These are phyloP conservation scores for Mycena galericulata DNA, from an alignment of 768 basidiomycete species.

Conservation along the genomic window DNA sequence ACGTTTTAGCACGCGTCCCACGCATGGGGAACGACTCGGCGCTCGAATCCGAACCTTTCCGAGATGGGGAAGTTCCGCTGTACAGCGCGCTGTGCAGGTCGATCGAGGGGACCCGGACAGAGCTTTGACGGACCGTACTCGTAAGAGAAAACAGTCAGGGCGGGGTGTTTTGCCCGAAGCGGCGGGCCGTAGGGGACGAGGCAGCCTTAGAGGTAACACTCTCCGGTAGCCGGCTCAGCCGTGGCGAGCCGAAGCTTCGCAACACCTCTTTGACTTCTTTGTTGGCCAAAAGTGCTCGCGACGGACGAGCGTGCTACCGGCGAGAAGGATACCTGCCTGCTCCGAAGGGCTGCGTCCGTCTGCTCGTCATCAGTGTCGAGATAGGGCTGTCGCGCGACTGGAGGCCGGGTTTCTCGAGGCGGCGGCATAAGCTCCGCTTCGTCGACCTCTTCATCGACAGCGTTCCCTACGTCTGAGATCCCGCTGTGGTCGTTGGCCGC, in stretches of 20 bases:
- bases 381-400: not conserved
- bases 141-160: conserved; percentile 6
- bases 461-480: conserved; percentile 18
- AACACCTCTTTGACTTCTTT: not conserved
- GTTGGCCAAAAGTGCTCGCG: not conserved
- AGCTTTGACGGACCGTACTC: not conserved
- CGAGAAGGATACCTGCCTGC: conserved; percentile 6
- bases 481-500: conserved; percentile 22
- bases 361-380: conserved; percentile 19
- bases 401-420: conserved; percentile 9
- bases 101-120: conserved; percentile 4
- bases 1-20: conserved; percentile 9
- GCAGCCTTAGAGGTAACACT: conserved; percentile 8
- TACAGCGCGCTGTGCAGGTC: conserved; percentile 9
- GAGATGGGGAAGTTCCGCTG: conserved; percentile 11
- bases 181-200: conserved; percentile 2
- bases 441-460: not conserved
- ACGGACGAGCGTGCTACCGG: not conserved
- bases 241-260: not conserved
- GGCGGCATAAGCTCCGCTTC: conserved; percentile 20
- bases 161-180: conserved; percentile 13
- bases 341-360: conserved; percentile 17
- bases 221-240: conserved; percentile 13
- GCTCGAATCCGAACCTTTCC: conserved; percentile 17
- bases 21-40: conserved; percentile 16